A percentile compares a stretch with the other conserved stretches of the same genome.
Conservation (phyloP, 352 stramenopile genomes). For the Albugo candida region DNA sequence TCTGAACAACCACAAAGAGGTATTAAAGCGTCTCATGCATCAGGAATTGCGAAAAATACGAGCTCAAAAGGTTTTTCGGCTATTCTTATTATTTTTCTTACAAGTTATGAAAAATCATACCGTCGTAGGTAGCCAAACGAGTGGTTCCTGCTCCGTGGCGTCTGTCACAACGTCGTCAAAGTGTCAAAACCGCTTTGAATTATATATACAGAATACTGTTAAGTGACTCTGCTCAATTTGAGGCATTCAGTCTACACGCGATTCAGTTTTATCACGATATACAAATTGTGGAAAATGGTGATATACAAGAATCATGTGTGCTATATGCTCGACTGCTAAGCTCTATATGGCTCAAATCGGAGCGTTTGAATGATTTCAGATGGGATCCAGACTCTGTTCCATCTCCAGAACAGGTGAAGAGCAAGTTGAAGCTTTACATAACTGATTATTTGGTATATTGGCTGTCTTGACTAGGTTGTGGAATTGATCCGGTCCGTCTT, state of each 20-base stretch:
- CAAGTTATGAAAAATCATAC: background rate
- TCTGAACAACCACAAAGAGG: conserved; percentile 72
- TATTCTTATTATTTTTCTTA: no score
- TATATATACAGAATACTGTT: background rate
- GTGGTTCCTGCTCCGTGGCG: conserved; percentile 40
- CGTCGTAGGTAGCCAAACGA: conserved; percentile 23
- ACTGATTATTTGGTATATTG: no score
- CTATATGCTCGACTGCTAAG: conserved; percentile 40
- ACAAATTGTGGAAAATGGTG: conserved; percentile 23
- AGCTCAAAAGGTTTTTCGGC: conserved; percentile 26
- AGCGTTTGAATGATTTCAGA: conserved; percentile 13
- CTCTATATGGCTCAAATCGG: conserved; percentile 27
- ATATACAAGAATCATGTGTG: conserved; percentile 19
- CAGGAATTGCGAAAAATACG: conserved; percentile 65
- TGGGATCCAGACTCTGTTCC: conserved; percentile 22
- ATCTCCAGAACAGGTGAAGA: conserved; percentile 20
- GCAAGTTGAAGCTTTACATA: no score
- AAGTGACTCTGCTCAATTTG: conserved; percentile 8
- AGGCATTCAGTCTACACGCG: conserved; percentile 19
- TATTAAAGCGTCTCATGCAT: conserved; percentile 78
- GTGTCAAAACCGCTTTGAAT: background rate
- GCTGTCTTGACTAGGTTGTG: conserved; percentile 16
- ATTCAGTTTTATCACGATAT: conserved; percentile 53
- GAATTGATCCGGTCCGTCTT: conserved; percentile 43
- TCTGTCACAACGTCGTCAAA: conserved; percentile 17